Conservation (phyloP, 1,284 basidiomycete species). For the Cystobasidium pallidum region DNA sequence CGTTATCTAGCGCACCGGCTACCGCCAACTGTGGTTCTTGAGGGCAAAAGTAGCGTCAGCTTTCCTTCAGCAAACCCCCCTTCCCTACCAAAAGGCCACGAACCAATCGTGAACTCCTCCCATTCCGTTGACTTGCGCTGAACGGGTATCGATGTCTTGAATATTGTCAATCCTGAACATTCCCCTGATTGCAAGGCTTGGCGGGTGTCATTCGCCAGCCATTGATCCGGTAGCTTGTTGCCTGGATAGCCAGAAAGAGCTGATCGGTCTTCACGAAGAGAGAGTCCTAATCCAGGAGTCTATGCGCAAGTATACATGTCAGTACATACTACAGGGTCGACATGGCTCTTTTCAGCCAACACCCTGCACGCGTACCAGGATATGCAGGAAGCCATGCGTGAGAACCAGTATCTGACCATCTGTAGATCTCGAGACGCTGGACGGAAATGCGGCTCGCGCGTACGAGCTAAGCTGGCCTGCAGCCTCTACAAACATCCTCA, state of each 20-base stretch:
- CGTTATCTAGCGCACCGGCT: conserved; percentile 33
- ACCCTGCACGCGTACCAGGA: conserved; percentile 24
- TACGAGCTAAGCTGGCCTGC: conserved; percentile 25
- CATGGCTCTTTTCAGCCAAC: too few species aligned
- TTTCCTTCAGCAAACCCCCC: neutral
- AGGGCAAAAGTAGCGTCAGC: neutral
- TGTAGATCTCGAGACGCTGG: conserved; percentile 19
- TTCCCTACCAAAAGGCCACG: neutral
- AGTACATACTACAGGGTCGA: too few species aligned
- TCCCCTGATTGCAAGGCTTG: conserved; percentile 19
- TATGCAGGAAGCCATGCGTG: conserved; percentile 39
- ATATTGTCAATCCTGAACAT: conserved; percentile 32
- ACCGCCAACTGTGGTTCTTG: conserved; percentile 18
- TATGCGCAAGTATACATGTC: neutral
- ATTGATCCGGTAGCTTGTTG: conserved; percentile 40
- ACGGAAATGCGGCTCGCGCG: conserved; percentile 18
- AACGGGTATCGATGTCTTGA: conserved; percentile 12
- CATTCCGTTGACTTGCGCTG: conserved; percentile 18
- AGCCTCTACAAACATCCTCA: conserved; percentile 36
- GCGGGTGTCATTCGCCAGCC: conserved; percentile 7
- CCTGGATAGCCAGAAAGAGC: conserved; percentile 38
- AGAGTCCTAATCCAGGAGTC: conserved; percentile 41
- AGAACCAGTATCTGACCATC: conserved; percentile 40
- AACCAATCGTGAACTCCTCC: conserved; percentile 33
- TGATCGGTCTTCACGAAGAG: conserved; percentile 31